Base-by-base conservation (phyloP, 148 eudicot genomes). In the Amaranthus cruentus region DNA sequence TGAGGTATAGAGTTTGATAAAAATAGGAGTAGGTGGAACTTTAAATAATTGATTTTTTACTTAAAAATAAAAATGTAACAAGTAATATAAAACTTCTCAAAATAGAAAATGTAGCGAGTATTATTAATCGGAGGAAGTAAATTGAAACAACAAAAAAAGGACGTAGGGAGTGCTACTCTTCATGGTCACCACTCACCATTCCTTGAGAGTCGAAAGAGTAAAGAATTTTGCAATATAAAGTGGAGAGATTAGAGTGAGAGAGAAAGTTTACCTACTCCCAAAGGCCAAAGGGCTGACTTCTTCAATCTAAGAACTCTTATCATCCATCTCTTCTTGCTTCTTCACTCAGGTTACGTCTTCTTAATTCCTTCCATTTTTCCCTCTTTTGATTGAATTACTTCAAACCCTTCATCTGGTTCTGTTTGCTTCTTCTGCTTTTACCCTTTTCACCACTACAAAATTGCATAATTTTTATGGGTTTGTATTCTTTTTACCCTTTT, bases 191-290 rank as follows among this genome's bases (percentile, higher is more conserved):
- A 50, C 49, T 53, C 68, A 70, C 56, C 38, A 38, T 70, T 55
- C 56, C 53, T 7, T 49, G 7, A 4, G 46, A 49, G 42, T 64
- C 5, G 11, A 15, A 66, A 70, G 13, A 68, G 62, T 58, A 70
- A 70, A 28, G 57, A 61, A 51, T 72, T 62, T 62, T 47, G 68
- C 10, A 53, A 60, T 61, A 47, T 63, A 70, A 68, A 73, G n/a
- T 48, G 44, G 57, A 72, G 42, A 56, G 49, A 54, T 15, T 60
- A 53, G 52, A 44, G 75, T 43, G 51, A 60, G 46, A 73, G 56
- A 55, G 74, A 61, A 63, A 73, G 69, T 75, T 70, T 75, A 79
- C 82, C 82, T 64, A 79, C 82, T 75, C 59, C 56, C 38, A 6
- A 42, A 15, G 38, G 38, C 38, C 38, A 28, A 28, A 14, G 56